Percentiles rank a stretch among this genome's conserved stretches.
Evolutionary conservation across 176 grass and related monocot genomes (phyloP).

Genomic region (Pontederia paniculata): DNA sequence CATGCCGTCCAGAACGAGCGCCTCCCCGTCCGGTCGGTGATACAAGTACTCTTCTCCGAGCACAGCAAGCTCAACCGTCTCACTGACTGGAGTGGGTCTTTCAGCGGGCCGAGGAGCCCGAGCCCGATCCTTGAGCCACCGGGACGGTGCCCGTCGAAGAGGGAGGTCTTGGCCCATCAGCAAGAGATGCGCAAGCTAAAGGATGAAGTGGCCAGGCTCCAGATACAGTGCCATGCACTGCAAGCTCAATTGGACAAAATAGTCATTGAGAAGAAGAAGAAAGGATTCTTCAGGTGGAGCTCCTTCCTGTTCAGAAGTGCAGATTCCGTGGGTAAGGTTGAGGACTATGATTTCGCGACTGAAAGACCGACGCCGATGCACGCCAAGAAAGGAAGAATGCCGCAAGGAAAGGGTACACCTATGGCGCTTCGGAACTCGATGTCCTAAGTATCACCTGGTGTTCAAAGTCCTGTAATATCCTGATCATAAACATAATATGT

Average conservation of each 20-base stretch:
- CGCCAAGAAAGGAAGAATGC: conserved; percentile 32
- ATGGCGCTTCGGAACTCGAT: conserved; percentile 58
- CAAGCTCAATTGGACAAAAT: conserved; percentile 73
- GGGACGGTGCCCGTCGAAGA: conserved; percentile 67
- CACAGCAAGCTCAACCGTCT: conserved; percentile 79
- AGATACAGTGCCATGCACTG: conserved; percentile 67
- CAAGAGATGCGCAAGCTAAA: conserved; percentile 81
- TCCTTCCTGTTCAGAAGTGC: conserved; percentile 58
- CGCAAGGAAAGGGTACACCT: conserved; percentile 21
- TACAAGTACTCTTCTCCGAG: conserved; percentile 94
- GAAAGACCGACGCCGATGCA: conserved; percentile 47
- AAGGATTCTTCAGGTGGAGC: conserved; percentile 73
- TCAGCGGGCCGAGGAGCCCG: conserved; percentile 38
- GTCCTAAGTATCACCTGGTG: conserved; percentile 26
- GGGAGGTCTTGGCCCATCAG: conserved; percentile 66
- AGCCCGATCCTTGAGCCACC: conserved; percentile 48
- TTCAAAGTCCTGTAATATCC: no score
- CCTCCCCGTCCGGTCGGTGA: conserved; percentile 65
- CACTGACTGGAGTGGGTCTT: conserved; percentile 59
- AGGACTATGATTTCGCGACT: conserved; percentile 45
- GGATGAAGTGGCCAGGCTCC: conserved; percentile 72
- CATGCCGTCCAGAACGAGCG: conserved; percentile 95
- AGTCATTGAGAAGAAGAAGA: conserved; percentile 22
- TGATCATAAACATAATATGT: no score
- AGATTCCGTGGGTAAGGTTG: conserved; percentile 36